These are phyloP conservation scores for Fusarium liriodendri DNA, from an alignment of 2,329 filamentous ascomycete genomes.

Conservation along the genomic window DNA sequence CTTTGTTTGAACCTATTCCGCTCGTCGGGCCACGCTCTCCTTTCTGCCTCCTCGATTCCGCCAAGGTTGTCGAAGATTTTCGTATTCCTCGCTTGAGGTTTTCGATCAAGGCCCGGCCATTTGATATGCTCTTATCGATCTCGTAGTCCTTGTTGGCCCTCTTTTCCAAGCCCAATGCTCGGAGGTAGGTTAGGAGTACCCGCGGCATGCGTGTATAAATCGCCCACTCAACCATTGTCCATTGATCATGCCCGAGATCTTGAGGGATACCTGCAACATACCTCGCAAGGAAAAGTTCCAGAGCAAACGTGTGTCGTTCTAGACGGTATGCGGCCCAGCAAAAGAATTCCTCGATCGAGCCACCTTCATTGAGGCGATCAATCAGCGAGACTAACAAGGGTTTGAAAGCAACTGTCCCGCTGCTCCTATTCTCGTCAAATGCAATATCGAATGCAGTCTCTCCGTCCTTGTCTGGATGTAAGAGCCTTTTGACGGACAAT, in stretches of 20 bases:
- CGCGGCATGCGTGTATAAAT: background rate
- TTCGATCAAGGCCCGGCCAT: accelerated
- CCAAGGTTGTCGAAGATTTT: no score
- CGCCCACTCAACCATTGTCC: background rate
- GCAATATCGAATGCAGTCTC: background rate
- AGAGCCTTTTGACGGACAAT: background rate
- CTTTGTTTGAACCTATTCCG: background rate
- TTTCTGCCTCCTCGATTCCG: accelerated
- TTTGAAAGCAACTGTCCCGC: no score
- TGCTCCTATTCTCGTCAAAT: background rate
- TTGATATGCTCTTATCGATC: accelerated
- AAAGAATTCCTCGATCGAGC: background rate
- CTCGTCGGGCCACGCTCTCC: no score
- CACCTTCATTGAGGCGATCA: background rate
- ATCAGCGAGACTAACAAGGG: no score
- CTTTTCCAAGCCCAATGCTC: background rate
- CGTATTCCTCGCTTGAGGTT: no score
- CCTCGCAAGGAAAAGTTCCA: accelerated
- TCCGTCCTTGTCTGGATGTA: background rate
- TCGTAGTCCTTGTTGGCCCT: accelerated
- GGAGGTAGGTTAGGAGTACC: background rate
- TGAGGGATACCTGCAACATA: background rate
- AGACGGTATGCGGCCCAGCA: background rate
- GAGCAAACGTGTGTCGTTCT: background rate
- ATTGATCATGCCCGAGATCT: background rate